Evolutionary conservation across 192 early-diverging fungal genomes (phyloP).

Genomic region (Rhizophagus sp.): DNA sequence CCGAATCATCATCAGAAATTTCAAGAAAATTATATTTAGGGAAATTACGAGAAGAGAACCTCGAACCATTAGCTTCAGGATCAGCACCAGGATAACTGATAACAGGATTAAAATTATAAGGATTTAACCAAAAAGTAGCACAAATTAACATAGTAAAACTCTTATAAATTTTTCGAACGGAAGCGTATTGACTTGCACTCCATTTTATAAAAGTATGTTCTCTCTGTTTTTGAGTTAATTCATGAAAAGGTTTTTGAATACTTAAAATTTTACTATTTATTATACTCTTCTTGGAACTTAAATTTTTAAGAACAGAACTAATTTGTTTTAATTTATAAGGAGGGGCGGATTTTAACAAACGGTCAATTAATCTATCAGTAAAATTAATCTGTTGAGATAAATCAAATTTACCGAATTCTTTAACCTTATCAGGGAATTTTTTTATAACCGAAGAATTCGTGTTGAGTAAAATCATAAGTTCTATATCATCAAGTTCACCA

Average conservation of each 20-base stretch:
- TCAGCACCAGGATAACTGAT: conserved; percentile 58
- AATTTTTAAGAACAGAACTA: conserved; percentile 26
- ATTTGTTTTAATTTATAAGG: conserved; percentile 31
- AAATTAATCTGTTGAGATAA: conserved; percentile 9
- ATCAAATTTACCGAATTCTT: conserved; percentile 26
- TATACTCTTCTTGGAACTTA: conserved; percentile 35
- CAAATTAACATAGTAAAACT: conserved; percentile 32
- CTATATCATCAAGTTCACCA: conserved; percentile 1
- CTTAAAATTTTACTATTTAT: conserved; percentile 39
- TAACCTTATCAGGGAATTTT: neutral
- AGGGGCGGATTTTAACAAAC: neutral
- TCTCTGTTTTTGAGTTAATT: conserved; percentile 35
- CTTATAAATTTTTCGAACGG: conserved; percentile 35
- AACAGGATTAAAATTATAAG: conserved; percentile 38
- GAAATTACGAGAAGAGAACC: conserved; percentile 42
- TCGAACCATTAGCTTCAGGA: conserved; percentile 42
- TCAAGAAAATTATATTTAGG: conserved; percentile 59
- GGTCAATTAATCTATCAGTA: conserved; percentile 1
- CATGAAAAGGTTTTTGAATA: conserved; percentile 33
- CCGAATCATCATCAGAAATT: conserved; percentile 30
- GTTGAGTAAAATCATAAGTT: neutral
- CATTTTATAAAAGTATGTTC: conserved; percentile 38
- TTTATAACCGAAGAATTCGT: neutral
- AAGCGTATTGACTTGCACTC: conserved; percentile 22
- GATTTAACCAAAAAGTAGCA: conserved; percentile 16